phyloP scores from a whole-genome alignment of 1,284 basidiomycete genomes.

The Baeospora myosura region DNA sequence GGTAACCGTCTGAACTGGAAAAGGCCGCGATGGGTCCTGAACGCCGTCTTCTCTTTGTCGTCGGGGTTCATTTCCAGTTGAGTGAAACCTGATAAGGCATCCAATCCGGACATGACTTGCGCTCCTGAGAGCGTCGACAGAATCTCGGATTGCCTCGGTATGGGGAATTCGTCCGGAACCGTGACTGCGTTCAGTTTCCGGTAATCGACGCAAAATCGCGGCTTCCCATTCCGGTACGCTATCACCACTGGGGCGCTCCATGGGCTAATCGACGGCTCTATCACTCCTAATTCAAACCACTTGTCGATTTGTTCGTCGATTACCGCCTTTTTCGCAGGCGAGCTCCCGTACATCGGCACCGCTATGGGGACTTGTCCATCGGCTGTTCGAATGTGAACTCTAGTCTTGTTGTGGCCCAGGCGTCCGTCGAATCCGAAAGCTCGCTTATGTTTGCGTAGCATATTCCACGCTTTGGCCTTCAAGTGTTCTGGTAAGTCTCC shows the following conservation, averaged over 20 bases:
- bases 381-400: neutral
- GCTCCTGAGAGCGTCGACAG: neutral
- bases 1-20: neutral
- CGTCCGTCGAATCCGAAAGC: neutral
- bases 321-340: no score
- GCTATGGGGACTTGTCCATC: neutral
- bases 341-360: conserved; percentile 6
- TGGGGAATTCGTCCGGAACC: neutral
- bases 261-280: neutral
- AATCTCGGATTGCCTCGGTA: neutral
- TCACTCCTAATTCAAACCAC: conserved; percentile 12
- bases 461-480: neutral
- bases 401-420: neutral
- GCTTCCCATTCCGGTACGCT: neutral
- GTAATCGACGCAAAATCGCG: neutral
- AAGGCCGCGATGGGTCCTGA: neutral
- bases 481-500: neutral
- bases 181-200: no score
- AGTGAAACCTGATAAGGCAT: neutral
- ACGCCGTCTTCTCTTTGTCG: neutral
- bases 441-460: neutral
- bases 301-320: conserved; percentile 13
- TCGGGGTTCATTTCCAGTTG: neutral
- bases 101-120: neutral
- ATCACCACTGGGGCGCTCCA: neutral